Conservation (phyloP, 441 rosid species). For the Gossypium lobatum region DNA sequence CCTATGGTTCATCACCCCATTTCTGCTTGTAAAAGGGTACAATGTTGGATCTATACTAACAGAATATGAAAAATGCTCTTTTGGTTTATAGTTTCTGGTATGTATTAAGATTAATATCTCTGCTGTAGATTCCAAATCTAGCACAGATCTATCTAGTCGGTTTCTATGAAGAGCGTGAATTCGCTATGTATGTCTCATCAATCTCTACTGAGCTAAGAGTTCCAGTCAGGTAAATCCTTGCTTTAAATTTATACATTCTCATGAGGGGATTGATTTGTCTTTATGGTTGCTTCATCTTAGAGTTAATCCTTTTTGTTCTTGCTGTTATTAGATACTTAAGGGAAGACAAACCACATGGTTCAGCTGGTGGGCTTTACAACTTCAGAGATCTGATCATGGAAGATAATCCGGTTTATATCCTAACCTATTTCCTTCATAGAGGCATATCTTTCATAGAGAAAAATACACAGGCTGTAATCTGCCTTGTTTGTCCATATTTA, state of each 20-base stretch:
- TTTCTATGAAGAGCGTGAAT: slow-evolving; percentile 65
- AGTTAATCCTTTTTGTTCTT: neutral
- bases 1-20: slow-evolving; percentile 86
- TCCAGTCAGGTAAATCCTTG: slow-evolving; percentile 48
- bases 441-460: neutral
- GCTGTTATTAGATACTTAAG: slow-evolving; percentile 40
- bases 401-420: slow-evolving; percentile 46
- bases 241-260: neutral
- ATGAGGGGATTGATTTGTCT: neutral
- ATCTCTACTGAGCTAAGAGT: slow-evolving; percentile 64
- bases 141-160: slow-evolving; percentile 62
- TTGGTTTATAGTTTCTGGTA: neutral
- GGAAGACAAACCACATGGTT: slow-evolving; percentile 70
- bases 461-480: neutral
- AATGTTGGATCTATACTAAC: slow-evolving; percentile 1
- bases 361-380: slow-evolving; percentile 68
- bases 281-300: neutral
- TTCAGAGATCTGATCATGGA: slow-evolving; percentile 59
- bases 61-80: neutral
- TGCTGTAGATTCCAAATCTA: slow-evolving; percentile 50
- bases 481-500: neutral
- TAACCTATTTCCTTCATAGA: slow-evolving; percentile 5
- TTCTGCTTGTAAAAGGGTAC: slow-evolving; percentile 68
- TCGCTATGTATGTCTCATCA: slow-evolving; percentile 56
- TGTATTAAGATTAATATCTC: slow-evolving; percentile 15